These are phyloP conservation scores for Colletotrichum sp. DNA, from an alignment of 2,329 filamentous ascomycete species.

Conservation along the genomic window DNA sequence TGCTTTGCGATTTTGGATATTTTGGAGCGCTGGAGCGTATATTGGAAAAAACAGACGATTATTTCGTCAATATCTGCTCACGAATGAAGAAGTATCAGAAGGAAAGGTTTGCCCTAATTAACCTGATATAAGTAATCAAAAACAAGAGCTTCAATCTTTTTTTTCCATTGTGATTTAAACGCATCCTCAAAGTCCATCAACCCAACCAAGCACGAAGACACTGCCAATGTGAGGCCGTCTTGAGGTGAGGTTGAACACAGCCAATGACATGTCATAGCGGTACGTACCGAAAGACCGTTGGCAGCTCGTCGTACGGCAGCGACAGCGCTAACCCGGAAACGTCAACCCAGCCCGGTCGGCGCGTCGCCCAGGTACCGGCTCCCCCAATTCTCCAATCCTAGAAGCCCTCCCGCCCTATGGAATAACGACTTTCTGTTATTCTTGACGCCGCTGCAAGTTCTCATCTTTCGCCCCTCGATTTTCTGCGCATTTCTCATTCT, in stretches of 20 bases:
- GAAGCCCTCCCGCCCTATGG: constrained; percentile 8
- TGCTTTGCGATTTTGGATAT: background rate
- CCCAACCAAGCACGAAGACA: background rate
- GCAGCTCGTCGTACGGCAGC: constrained; percentile 10
- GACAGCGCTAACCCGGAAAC: constrained; percentile 15
- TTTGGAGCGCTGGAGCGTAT: background rate
- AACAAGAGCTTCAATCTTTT: too few relatives aligned
- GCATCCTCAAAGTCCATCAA: background rate
- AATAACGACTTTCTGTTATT: constrained; percentile 12
- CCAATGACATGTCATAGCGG: background rate
- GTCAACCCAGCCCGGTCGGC: background rate
- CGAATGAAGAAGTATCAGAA: too few relatives aligned
- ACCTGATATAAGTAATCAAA: too few relatives aligned
- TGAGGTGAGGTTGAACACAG: background rate
- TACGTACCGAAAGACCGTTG: background rate
- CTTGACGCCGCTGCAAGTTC: background rate
- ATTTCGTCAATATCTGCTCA: background rate
- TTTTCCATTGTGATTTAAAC: background rate
- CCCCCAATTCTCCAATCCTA: constrained; percentile 4
- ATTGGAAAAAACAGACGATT: background rate
- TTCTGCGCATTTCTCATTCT: background rate
- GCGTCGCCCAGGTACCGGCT: constrained; percentile 21
- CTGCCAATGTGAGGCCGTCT: background rate
- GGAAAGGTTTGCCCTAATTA: too few relatives aligned
- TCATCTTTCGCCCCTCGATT: constrained; percentile 5